Evolutionary conservation across 108 stramenopile species (phyloP).

Genomic region (Parietichytrium sp.): DNA sequence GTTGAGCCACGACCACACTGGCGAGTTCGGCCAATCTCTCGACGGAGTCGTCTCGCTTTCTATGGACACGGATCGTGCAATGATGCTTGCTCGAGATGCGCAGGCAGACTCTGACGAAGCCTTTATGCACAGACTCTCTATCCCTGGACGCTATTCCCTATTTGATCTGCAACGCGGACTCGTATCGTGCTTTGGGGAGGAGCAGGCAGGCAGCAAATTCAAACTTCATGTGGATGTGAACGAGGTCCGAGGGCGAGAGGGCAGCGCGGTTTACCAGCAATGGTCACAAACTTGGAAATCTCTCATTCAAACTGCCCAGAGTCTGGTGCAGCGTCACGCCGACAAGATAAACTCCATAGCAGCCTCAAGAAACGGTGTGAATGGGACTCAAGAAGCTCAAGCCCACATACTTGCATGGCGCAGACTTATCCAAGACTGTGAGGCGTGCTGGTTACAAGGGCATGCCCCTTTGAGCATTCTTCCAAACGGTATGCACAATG

Average conservation of each 20-base stretch:
- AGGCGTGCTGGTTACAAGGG: background rate
- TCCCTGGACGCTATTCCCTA: background rate
- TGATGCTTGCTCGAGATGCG: background rate
- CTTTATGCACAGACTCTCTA: background rate
- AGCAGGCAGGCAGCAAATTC: no score
- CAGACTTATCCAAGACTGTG: constrained; percentile 33
- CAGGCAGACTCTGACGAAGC: constrained; percentile 9
- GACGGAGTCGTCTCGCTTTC: background rate
- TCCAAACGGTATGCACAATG: background rate
- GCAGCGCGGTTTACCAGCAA: no score
- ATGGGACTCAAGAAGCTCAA: no score
- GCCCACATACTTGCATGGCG: background rate
- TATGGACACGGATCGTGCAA: background rate
- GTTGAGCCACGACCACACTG: background rate
- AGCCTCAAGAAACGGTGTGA: no score
- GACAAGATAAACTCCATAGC: no score
- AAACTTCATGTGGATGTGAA: background rate
- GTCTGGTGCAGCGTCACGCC: background rate
- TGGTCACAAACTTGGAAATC: no score
- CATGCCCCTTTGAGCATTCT: background rate
- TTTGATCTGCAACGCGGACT: background rate
- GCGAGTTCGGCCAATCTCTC: background rate
- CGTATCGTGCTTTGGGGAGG: background rate
- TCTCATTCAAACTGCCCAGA: no score
- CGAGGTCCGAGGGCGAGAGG: background rate